Percentiles rank a stretch among this genome's conserved stretches.
These are phyloP conservation scores for Coemansia sp. DNA, from an alignment of 192 early-diverging fungal genomes.

Conservation along the genomic window DNA sequence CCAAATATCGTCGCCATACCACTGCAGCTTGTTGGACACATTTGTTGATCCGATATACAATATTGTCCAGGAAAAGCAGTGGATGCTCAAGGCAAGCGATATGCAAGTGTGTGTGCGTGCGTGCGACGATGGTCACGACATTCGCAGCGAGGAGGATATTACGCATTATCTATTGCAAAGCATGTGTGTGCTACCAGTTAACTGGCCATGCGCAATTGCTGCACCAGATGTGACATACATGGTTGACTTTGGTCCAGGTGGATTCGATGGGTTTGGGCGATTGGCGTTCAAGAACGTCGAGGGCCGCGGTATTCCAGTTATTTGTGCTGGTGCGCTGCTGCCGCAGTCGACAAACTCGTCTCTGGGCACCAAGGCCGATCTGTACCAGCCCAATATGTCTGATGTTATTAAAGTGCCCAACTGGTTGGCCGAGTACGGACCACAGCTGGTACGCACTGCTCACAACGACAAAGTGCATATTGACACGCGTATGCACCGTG, in stretches of 20 bases:
- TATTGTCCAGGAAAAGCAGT: constrained; percentile 21
- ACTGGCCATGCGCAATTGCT: constrained; percentile 62
- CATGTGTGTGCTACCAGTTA: constrained; percentile 64
- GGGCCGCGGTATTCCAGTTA: constrained; percentile 72
- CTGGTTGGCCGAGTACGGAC: constrained; percentile 84
- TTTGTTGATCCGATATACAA: neutral
- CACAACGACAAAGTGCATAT: constrained; percentile 66
- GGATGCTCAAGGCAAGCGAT: constrained; percentile 16
- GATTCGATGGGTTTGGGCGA: constrained; percentile 77
- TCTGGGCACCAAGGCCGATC: constrained; percentile 68
- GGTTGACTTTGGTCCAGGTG: constrained; percentile 92
- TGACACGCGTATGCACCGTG: constrained; percentile 81
- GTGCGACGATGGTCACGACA: constrained; percentile 79
- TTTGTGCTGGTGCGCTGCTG: constrained; percentile 25
- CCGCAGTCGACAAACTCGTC: constrained; percentile 40
- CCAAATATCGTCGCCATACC: constrained; percentile 83
- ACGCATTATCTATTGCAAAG: too few relatives aligned
- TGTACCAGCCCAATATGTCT: constrained; percentile 68
- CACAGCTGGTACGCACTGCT: constrained; percentile 69
- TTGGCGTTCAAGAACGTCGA: constrained; percentile 85
- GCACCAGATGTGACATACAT: constrained; percentile 71
- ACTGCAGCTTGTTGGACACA: constrained; percentile 17
- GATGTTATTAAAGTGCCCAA: constrained; percentile 74
- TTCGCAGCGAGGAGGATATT: constrained; percentile 59
- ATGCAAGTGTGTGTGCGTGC: constrained; percentile 67